Base-by-base conservation (phyloP, 164 flowering plant genomes). In the Kingdonia uniflora region DNA sequence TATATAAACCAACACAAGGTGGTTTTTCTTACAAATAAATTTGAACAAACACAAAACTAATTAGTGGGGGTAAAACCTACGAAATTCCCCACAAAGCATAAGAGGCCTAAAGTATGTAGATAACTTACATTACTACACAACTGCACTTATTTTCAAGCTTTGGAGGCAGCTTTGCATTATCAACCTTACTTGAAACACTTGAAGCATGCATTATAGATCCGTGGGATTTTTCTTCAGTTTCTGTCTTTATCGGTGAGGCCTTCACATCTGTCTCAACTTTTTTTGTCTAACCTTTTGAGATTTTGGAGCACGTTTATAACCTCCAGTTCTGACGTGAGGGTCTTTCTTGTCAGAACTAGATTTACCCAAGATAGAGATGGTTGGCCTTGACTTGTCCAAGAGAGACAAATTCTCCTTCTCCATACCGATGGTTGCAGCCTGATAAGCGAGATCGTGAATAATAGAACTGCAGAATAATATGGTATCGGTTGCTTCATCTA, bases 401-500 rank as follows among this genome's bases (percentile, higher is more conserved):
- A 67, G 68, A 16, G 51, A 61, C 19, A 70, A 14, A 35, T 43
- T 63, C 62, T 85, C 91, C 64, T 80, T 88, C 43, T 84, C 87
- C 29, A 82, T 77, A 2, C 82, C 97, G 51, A 81, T 74, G 44
- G 76, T 60, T 54, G 90, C 95, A 64, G 95, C 99, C 53, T 74
- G 69, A 60, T 80, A 80, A 14, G 87, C 99, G 40, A 94, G 65
- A 71, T 79, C 68, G 39, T 94, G 95, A 60, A 86, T 73, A 42
- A 88, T 81, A 24, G 99, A 86, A 58, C 80, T 81, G 76, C 99
- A 94, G 73, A 92, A 88, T 25, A 84, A 92, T 48, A 88, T 80
- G 19, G 90, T 68, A 60, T 94, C 99, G 0, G 92, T 82, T 48
- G 97, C 97, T 79, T 88, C 99, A 54, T 94, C 95, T 53, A 88